Evolutionary conservation across 257 asterid species (phyloP).

Genomic region (Nicotiana tomentosiformis): DNA sequence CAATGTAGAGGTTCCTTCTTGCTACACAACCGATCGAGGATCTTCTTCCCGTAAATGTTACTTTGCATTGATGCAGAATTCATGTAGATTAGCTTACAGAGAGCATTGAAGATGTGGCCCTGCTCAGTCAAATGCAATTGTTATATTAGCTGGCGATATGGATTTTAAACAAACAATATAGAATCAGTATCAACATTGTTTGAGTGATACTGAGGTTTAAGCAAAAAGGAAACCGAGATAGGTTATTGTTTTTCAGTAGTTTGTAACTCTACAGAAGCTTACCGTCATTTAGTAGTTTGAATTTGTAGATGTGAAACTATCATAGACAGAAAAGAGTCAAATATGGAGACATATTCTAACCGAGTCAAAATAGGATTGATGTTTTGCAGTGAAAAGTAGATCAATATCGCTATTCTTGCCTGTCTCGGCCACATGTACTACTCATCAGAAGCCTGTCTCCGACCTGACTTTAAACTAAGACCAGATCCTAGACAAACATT

Average conservation of each 20-base stretch:
- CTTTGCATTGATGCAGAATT: constrained; percentile 45
- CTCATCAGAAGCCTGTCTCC: background rate
- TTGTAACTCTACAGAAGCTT: background rate
- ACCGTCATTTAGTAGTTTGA: background rate
- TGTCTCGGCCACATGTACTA: background rate
- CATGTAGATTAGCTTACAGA: constrained; percentile 24
- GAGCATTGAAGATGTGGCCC: constrained; percentile 30
- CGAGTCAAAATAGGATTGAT: background rate
- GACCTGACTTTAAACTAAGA: background rate
- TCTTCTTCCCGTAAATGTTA: constrained; percentile 59
- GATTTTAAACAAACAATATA: background rate
- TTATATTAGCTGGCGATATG: background rate
- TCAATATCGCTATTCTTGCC: background rate
- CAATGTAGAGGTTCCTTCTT: background rate
- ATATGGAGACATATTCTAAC: background rate
- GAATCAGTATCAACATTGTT: background rate
- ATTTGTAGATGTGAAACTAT: background rate
- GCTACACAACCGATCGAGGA: constrained; percentile 47
- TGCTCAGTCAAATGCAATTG: constrained; percentile 11
- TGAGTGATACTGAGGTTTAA: background rate
- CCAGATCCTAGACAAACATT: background rate
- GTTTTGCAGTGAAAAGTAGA: background rate
- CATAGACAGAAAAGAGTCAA: background rate
- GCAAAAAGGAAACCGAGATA: background rate
- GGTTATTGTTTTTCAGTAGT: no score